Evolutionary conservation across 2,329 filamentous ascomycete species (phyloP).

Genomic region (Blumeria hordei): DNA sequence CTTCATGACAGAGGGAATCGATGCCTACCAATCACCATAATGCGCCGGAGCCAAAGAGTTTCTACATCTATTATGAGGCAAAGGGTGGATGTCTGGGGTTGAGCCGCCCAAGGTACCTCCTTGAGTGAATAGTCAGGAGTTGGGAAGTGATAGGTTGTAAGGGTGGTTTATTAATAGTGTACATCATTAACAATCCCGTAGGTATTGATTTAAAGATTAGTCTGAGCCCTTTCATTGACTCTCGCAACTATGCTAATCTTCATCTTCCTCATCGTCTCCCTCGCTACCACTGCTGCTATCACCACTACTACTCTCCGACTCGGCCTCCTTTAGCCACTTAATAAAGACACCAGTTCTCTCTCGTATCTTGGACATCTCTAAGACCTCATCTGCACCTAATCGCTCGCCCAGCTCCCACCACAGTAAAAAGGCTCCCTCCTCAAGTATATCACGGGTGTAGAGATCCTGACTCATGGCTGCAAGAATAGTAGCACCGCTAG

Average conservation of each 20-base stretch:
- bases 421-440: constrained; percentile 65
- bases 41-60: too few relatives aligned
- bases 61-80: too few relatives aligned
- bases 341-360: constrained; percentile 56
- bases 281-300: constrained; percentile 32
- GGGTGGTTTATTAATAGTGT: neutral
- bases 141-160: neutral
- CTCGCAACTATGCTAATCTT: neutral
- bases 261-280: constrained; percentile 1
- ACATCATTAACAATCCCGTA: neutral
- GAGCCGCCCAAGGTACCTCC: neutral
- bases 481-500: constrained; percentile 42
- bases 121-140: neutral
- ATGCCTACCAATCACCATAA: too few relatives aligned
- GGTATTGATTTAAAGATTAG: too few relatives aligned
- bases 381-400: constrained; percentile 34
- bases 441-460: constrained; percentile 61
- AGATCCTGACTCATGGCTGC: constrained; percentile 63
- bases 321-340: constrained; percentile 60
- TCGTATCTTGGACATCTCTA: constrained; percentile 45
- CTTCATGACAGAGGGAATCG: too few relatives aligned
- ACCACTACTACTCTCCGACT: constrained; percentile 43
- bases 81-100: too few relatives aligned
- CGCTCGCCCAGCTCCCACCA: constrained; percentile 57
- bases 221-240: too few relatives aligned